These are phyloP conservation scores for Wakefieldia striispora DNA, from an alignment of 768 basidiomycete genomes.

Conservation along the genomic window DNA sequence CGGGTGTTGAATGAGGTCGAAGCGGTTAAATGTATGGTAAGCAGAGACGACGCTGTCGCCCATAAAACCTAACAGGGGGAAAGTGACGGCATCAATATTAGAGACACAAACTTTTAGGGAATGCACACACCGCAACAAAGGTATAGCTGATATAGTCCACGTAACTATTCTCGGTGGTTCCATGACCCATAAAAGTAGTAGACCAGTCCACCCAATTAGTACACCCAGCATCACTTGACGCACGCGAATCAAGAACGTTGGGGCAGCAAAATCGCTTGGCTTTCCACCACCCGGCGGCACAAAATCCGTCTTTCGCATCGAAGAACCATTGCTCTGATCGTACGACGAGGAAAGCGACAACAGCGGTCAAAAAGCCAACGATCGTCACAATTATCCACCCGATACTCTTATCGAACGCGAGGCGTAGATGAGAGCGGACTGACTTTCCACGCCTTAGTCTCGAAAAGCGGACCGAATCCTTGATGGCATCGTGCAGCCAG, in stretches of 20 bases:
- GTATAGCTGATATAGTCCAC: constrained; percentile 72
- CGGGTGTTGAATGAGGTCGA: constrained; percentile 86
- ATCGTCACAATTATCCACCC: constrained; percentile 91
- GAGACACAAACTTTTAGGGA: not conserved
- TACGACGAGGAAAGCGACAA: constrained; percentile 84
- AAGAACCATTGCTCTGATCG: constrained; percentile 87
- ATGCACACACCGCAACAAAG: constrained; percentile 66
- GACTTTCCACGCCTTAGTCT: constrained; percentile 71
- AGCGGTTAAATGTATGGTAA: constrained; percentile 85
- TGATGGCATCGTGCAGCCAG: constrained; percentile 96
- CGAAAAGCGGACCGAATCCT: constrained; percentile 82
- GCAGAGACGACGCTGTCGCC: constrained; percentile 67
- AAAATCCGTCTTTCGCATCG: constrained; percentile 91
- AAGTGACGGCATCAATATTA: not conserved
- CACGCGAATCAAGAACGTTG: constrained; percentile 11
- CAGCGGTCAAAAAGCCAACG: constrained; percentile 81
- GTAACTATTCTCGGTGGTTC: constrained; percentile 31
- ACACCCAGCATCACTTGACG: constrained; percentile 44
- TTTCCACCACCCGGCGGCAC: constrained; percentile 63
- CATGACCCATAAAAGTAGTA: constrained; percentile 39
- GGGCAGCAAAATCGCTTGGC: constrained; percentile 85
- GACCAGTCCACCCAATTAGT: constrained; percentile 77
- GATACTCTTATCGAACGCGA: constrained; percentile 70
- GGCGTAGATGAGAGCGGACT: constrained; percentile 58
- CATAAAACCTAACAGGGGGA: constrained; percentile 54